Evolutionary conservation across 1,284 basidiomycete genomes (phyloP), one percentile per base, ranked within the genome.

Genomic region (Papiliotrema flavescens): DNA sequence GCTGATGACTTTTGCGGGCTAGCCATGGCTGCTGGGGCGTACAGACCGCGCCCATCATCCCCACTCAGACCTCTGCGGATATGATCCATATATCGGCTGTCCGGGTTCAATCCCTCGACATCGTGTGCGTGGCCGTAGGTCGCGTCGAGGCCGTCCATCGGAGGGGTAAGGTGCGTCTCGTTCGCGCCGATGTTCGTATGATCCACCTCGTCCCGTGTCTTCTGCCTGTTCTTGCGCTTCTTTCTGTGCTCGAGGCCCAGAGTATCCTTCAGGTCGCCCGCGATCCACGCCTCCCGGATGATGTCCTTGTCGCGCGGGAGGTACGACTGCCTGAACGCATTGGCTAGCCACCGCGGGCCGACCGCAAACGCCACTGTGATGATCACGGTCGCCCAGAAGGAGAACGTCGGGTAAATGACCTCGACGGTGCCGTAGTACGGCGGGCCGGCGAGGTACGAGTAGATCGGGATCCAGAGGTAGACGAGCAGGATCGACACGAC

Each of bases 201-300:
- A n/a, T n/a, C n/a, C n/a, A n/a, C n/a, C n/a, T n/a, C n/a, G n/a
- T n/a, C n/a, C n/a, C n/a, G n/a, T n/a, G 19, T 50, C 40, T 9
- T 56, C 47, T 11, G 17, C 39, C 37, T 39, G 24, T n/a, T 51
- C 61, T 48, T 39, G 40, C 40, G 37, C 61, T 61, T 26, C 57
- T 53, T 58, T 65, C 67, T 55, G 49, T 63, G 66, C 41, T 41
- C 73, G 53, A 94, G 82, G 0, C 90, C 90, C 0, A 94, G 80
- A 47, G 82, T 83, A 57, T 89, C 87, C 70, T 94, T 93, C 53
- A 94, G 80, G 66, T 90, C 84, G 4, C 90, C 90, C 47, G 77
- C 74, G 6, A 93, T 87, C 90, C 90, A 94, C 80, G 75, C 86
- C 75, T 96, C 92, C 20, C 92, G 85, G 11, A 96, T 80, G 57